Percentiles rank a stretch among this genome's conserved stretches.
These are phyloP conservation scores for Plasmopara viticola DNA, from an alignment of 352 stramenopile species.

Conservation along the genomic window DNA sequence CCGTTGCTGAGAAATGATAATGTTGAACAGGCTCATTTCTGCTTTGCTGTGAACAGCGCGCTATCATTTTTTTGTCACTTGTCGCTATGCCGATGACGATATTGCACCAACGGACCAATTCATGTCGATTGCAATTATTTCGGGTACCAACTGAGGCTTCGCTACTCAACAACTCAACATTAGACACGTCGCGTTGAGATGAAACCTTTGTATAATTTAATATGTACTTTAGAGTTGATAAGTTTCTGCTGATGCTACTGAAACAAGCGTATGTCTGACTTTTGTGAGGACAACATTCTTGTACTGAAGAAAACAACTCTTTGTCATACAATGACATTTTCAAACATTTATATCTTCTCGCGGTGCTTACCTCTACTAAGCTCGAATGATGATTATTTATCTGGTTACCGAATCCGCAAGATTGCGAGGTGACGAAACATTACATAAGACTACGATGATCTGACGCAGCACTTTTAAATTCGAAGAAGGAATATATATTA, in stretches of 20 bases:
- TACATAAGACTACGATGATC: slow-evolving; percentile 87
- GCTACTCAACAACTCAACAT: slow-evolving; percentile 1
- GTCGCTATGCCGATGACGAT: slow-evolving; percentile 61
- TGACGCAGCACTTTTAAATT: slow-evolving; percentile 31
- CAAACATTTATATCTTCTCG: not conserved
- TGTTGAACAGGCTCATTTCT: too few species aligned
- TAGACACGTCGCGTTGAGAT: too few species aligned
- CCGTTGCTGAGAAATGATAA: slow-evolving; percentile 1
- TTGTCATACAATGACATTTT: too few species aligned
- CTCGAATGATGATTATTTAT: slow-evolving; percentile 68
- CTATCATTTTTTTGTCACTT: not conserved
- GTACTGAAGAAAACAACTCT: slow-evolving; percentile 34
- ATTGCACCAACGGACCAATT: slow-evolving; percentile 81
- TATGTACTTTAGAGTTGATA: not conserved
- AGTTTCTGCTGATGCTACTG: slow-evolving; percentile 49
- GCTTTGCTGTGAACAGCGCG: too few species aligned
- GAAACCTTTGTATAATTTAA: too few species aligned
- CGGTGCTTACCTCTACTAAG: not conserved
- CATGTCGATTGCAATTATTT: slow-evolving; percentile 88
- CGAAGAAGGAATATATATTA: too few species aligned
- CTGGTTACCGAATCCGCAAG: slow-evolving; percentile 48
- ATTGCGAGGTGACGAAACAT: slow-evolving; percentile 57
- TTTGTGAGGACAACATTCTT: slow-evolving; percentile 56
- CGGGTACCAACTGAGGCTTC: slow-evolving; percentile 85
- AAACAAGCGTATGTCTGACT: slow-evolving; percentile 88